Evolutionary conservation across 176 grass and related monocot species (phyloP).

Genomic region (Hsuehochloa calcarea): DNA sequence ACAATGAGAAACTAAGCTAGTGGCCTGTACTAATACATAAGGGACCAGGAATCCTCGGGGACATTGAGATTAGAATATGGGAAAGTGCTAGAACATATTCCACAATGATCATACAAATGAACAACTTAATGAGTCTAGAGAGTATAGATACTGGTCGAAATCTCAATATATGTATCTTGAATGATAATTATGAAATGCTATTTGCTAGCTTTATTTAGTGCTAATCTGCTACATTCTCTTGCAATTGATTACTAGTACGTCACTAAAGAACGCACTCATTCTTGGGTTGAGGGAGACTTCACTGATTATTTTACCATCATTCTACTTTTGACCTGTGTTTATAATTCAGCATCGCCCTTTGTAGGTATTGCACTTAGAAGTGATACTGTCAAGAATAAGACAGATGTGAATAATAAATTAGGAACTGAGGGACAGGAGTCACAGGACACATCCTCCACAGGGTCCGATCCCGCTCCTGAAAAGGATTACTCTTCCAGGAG

Average conservation of each 20-base stretch:
- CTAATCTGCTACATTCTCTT: not conserved
- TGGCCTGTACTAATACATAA: not conserved
- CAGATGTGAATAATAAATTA: slow-evolving; percentile 8
- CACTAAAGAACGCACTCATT: not conserved
- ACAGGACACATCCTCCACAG: not conserved
- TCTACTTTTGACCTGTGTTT: not conserved
- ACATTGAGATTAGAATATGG: not conserved
- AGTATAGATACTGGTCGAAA: not conserved
- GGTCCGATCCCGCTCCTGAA: not conserved
- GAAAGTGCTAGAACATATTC: not conserved
- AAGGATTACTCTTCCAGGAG: not conserved
- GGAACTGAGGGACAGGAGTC: not conserved
- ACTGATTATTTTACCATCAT: not conserved
- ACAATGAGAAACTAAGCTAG: not conserved
- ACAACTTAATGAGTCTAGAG: not conserved
- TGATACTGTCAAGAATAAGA: not conserved
- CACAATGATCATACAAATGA: not conserved
- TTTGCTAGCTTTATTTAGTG: not conserved
- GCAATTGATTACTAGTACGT: not conserved
- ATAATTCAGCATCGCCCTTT: not conserved
- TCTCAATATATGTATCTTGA: not conserved
- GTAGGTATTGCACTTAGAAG: not conserved
- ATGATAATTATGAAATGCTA: not conserved
- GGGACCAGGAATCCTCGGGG: not conserved
- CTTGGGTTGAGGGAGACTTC: not conserved